Evolutionary conservation across 352 stramenopile species (phyloP), one percentile per base, ranked within the genome.

Genomic region (Phytophthora europaea): DNA sequence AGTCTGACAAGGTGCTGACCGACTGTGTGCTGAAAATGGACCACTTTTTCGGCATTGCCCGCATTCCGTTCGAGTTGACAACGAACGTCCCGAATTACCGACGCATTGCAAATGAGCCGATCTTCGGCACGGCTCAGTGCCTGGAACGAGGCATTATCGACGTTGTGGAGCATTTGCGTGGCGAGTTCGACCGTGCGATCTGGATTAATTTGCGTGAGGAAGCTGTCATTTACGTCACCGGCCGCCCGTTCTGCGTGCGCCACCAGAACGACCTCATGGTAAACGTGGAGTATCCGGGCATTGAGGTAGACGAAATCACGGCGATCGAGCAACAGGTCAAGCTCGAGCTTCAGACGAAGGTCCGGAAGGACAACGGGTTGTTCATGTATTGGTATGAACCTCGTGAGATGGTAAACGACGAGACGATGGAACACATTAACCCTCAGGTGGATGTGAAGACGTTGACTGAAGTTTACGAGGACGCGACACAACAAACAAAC

Each of bases 121-220:
- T 97, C 65, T 98, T 97, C 61, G 90, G 92, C 8, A 88, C 85
- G 10, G 88, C 92, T 1, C 88, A 97, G 66, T 93, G 81, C 55
- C 74, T 95, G 15, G 89, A 96, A 64, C 72, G 82, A 40, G 90
- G 90, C 2, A 91, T 97, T 31, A 60, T 73, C 1, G 89, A 95
- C 47, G 88, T 95, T 4, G 72, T 94, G 18, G 51, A 80, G 16
- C 68, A 92, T 63, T 78, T 94, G 55, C 73, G 80, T 26, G 65
- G 65, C 3, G 76, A 87, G 20, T 91, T 89, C 36, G 87, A 90
- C 40, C 86, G 84, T 26, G 88, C 85, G 8, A 94, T 97, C 23
- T 98, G 92, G 91, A 95, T 97, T 71, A 98, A 98, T 54, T 72
- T 98, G 54, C 88, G 93, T 4, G 91, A 97, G 73, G 93, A 98